These are phyloP conservation scores for Dioscorea cayenensis DNA, from an alignment of 116 monocot genomes.

Conservation along the genomic window DNA sequence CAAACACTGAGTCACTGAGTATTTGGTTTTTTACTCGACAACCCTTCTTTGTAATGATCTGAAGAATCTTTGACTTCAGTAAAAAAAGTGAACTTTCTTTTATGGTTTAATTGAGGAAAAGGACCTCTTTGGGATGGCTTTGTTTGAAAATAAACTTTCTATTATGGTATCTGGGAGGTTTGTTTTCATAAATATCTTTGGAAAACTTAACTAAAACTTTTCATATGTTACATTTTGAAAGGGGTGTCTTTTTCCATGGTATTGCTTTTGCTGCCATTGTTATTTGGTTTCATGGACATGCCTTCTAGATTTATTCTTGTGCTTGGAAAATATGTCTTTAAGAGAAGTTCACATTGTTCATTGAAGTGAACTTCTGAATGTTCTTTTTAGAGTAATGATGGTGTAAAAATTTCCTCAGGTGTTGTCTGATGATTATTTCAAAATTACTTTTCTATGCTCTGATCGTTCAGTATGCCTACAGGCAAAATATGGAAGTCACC, in stretches of 20 bases:
- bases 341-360: not conserved
- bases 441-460: conserved; percentile 94
- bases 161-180: no score
- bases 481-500: conserved; percentile 98
- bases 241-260: not conserved
- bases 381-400: conserved; percentile 1
- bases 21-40: no score
- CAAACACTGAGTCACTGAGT: no score
- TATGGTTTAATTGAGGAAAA: no score
- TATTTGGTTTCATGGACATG: not conserved
- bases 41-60: no score
- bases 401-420: conserved; percentile 24
- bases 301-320: not conserved
- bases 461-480: conserved; percentile 91
- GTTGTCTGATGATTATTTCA: conserved; percentile 87
- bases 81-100: no score
- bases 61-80: no score
- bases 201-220: no score
- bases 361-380: not conserved
- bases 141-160: no score
- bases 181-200: no score
- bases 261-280: not conserved
- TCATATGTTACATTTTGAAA: not conserved
- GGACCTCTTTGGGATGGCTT: no score
- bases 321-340: not conserved